These are phyloP conservation scores for Drosera spatulata DNA, from an alignment of 179 eudicot genomes.

Conservation along the genomic window DNA sequence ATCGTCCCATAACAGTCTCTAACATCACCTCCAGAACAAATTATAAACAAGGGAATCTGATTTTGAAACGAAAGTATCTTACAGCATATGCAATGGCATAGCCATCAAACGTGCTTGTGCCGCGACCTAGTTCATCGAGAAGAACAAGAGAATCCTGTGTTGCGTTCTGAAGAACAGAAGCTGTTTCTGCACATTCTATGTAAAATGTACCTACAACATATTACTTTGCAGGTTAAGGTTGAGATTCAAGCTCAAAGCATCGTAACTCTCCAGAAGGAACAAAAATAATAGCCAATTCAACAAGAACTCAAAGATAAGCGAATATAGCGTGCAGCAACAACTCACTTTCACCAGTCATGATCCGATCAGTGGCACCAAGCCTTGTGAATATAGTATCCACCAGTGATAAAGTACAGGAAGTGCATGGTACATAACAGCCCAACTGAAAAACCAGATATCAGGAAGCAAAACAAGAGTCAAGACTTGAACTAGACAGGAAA, in stretches of 20 bases:
- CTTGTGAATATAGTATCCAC: constrained; percentile 94
- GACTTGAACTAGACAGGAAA: neutral
- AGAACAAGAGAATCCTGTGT: constrained; percentile 90
- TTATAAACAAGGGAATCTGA: constrained; percentile 3
- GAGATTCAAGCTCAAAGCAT: neutral
- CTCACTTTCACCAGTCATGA: constrained; percentile 99
- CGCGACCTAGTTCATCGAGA: constrained; percentile 97
- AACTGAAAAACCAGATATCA: constrained; percentile 41
- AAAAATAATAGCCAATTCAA: neutral
- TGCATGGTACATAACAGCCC: constrained; percentile 93
- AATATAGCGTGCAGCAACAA: constrained; percentile 8
- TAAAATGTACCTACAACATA: constrained; percentile 76
- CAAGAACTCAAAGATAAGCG: neutral
- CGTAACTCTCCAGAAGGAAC: neutral
- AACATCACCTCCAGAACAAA: neutral
- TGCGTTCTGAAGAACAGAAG: constrained; percentile 90
- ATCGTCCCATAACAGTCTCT: neutral
- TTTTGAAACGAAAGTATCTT: constrained; percentile 16
- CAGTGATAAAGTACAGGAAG: constrained; percentile 57
- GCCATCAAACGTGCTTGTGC: constrained; percentile 99
- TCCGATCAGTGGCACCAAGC: constrained; percentile 97
- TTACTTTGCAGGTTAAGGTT: neutral
- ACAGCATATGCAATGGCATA: constrained; percentile 99
- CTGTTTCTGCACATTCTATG: constrained; percentile 97
- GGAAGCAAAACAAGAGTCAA: constrained; percentile 2